Evolutionary conservation across 768 basidiomycete species (phyloP).

Genomic region (Pulveroboletus sp.): DNA sequence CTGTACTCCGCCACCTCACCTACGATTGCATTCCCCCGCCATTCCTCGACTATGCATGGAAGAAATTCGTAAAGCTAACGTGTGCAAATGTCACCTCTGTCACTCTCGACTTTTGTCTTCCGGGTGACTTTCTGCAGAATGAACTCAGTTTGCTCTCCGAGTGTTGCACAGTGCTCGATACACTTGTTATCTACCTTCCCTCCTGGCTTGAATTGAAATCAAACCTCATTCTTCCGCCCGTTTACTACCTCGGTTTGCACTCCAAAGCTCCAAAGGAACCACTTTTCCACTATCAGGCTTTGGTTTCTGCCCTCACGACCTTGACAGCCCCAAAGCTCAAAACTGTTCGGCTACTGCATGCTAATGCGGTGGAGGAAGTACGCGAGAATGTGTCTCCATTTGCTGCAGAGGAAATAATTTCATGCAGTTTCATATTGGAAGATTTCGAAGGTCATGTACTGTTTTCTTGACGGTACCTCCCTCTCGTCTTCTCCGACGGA

Average conservation of each 20-base stretch:
- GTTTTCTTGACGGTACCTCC: conserved; percentile 5
- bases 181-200: conserved; percentile 23
- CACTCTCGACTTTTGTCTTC: conserved; percentile 24
- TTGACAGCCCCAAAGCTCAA: conserved; percentile 18
- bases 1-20: conserved; percentile 28
- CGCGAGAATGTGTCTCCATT: conserved; percentile 5
- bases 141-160: conserved; percentile 26
- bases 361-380: conserved; percentile 10
- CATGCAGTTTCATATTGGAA: conserved; percentile 18
- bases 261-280: conserved; percentile 14
- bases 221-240: conserved; percentile 21
- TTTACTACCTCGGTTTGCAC: conserved; percentile 24
- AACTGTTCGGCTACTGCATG: conserved; percentile 20
- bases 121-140: conserved; percentile 20
- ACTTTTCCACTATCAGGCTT: conserved; percentile 11
- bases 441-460: conserved; percentile 18
- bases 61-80: conserved; percentile 21
- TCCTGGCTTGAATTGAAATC: conserved; percentile 22
- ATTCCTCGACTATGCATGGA: conserved; percentile 27
- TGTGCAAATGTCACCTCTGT: conserved; percentile 26
- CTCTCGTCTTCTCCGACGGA: neutral
- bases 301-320: conserved; percentile 23
- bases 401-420: conserved; percentile 8
- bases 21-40: conserved; percentile 31
- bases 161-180: conserved; percentile 21